These are phyloP conservation scores for Conringia planisiliqua DNA, from an alignment of 345 rosid species.

Conservation along the genomic window DNA sequence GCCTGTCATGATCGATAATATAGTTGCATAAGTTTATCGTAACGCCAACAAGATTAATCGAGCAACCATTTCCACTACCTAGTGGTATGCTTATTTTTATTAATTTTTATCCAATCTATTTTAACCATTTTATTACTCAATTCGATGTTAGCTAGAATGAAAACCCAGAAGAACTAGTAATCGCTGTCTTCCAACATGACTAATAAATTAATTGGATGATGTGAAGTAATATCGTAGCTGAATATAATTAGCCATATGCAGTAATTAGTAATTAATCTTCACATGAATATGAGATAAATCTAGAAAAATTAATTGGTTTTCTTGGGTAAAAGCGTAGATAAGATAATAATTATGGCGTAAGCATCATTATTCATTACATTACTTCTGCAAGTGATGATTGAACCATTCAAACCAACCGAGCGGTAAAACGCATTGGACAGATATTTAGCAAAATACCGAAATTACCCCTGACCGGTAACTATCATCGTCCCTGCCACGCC, in stretches of 20 bases:
- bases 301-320: too few relatives aligned
- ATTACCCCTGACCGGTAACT: background rate
- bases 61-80: background rate
- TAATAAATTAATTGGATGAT: too few relatives aligned
- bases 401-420: constrained; percentile 20
- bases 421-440: background rate
- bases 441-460: background rate
- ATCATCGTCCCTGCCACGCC: constrained; percentile 24
- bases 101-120: background rate
- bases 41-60: background rate
- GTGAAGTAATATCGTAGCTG: background rate
- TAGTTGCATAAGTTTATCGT: background rate
- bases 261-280: background rate
- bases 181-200: background rate
- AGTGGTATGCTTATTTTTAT: background rate
- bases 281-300: too few relatives aligned
- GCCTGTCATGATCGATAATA: background rate
- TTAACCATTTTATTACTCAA: background rate
- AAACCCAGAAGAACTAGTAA: background rate
- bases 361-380: background rate
- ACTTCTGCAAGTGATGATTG: background rate
- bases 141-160: background rate
- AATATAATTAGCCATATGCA: background rate
- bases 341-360: background rate
- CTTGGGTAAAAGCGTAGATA: background rate